Conservation (phyloP, 352 stramenopile species). For the Pythium dissimile region DNA sequence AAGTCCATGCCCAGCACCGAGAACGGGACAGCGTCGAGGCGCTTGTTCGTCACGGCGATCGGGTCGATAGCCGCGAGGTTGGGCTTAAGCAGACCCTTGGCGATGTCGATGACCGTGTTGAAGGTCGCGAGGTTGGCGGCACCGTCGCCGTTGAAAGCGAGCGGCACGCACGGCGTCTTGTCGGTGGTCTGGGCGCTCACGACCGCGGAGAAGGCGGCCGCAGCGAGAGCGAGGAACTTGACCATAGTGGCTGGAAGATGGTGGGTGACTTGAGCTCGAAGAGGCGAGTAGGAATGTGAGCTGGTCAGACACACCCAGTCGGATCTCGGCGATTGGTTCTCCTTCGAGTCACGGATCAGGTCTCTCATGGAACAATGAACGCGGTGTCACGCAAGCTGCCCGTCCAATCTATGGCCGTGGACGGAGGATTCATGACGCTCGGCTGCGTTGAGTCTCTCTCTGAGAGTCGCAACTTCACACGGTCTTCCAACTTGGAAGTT, state of each 20-base stretch:
- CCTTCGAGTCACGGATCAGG: too few relatives aligned
- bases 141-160: constrained; percentile 39
- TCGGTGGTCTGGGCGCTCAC: constrained; percentile 21
- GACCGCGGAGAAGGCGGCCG: constrained; percentile 14
- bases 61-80: constrained; percentile 34
- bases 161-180: constrained; percentile 31
- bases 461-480: too few relatives aligned
- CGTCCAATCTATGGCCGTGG: too few relatives aligned
- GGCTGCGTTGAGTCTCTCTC: too few relatives aligned
- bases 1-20: constrained; percentile 52
- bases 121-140: constrained; percentile 37
- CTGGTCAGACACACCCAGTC: too few relatives aligned
- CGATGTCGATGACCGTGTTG: constrained; percentile 45
- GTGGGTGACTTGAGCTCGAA: constrained; percentile 8
- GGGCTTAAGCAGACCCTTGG: constrained; percentile 22
- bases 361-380: too few relatives aligned
- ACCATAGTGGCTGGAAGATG: constrained; percentile 24
- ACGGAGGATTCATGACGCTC: not conserved
- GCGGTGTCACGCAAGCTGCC: not conserved
- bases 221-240: constrained; percentile 35
- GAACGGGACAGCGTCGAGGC: constrained; percentile 38
- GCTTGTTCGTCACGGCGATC: constrained; percentile 34
- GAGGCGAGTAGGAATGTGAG: constrained; percentile 19
- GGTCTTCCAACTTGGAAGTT: too few relatives aligned
- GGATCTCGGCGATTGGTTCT: not conserved